These are phyloP conservation scores for Aspergillus brunneoviolaceus DNA, from an alignment of 2,329 filamentous ascomycete genomes.

Conservation along the genomic window DNA sequence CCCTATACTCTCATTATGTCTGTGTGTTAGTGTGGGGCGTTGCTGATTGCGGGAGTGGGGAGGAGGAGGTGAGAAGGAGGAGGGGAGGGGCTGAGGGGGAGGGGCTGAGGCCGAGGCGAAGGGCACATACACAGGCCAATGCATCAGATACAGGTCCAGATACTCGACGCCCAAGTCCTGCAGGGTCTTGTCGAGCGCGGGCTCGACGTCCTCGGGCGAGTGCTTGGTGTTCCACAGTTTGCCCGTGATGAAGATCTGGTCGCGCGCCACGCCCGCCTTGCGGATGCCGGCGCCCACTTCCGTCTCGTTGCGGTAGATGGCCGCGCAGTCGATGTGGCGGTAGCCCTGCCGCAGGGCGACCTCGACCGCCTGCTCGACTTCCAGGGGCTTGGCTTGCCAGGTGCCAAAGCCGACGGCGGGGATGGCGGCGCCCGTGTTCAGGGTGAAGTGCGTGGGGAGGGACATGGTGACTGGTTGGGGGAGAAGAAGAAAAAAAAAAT, in stretches of 20 bases:
- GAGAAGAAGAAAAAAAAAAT: background rate
- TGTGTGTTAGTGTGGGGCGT: no score
- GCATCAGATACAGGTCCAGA: slow-evolving; percentile 1
- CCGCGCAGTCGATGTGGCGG: slow-evolving; percentile 46
- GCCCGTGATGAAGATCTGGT: slow-evolving; percentile 71
- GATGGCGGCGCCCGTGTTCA: background rate
- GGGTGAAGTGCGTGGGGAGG: background rate
- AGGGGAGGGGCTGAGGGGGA: no score
- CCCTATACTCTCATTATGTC: slow-evolving; percentile 6
- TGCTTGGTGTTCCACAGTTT: slow-evolving; percentile 83
- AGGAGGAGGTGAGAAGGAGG: no score
- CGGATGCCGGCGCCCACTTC: slow-evolving; percentile 67
- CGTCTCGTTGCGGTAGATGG: slow-evolving; percentile 74
- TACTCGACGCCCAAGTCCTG: slow-evolving; percentile 47
- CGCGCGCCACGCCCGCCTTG: slow-evolving; percentile 63
- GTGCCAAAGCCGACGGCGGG: background rate
- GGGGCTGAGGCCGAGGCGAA: no score
- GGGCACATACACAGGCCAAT: slow-evolving; percentile 23
- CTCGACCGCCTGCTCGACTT: background rate
- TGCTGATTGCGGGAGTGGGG: no score
- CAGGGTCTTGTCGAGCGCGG: slow-evolving; percentile 61
- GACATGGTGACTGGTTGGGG: background rate
- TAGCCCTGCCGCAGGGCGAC: slow-evolving; percentile 53
- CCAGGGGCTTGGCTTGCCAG: background rate
- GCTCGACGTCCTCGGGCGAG: slow-evolving; percentile 57